phyloP scores from a whole-genome alignment of 495 filamentous ascomycete species.

The Sphaerosporella brunnea region DNA sequence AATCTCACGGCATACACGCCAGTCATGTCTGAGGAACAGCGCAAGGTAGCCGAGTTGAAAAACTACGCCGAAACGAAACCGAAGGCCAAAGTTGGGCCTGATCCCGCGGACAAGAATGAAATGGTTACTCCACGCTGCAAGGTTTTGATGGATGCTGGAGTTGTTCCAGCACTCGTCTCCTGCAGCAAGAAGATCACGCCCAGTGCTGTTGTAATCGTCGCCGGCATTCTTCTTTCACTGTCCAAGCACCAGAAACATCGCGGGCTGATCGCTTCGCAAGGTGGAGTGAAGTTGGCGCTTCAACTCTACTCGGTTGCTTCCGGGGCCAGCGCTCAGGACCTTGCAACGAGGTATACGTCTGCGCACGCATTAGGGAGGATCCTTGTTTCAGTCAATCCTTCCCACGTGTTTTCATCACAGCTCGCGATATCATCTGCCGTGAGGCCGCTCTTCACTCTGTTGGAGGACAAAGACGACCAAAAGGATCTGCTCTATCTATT shows the following conservation, averaged over 20 bases:
- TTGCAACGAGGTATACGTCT: conserved; percentile 23
- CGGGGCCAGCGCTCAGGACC: conserved; percentile 15
- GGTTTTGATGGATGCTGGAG: conserved; percentile 52
- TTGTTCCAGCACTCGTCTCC: conserved; percentile 54
- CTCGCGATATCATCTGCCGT: conserved; percentile 59
- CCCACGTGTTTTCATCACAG: conserved; percentile 65
- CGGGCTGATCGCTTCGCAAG: conserved; percentile 71
- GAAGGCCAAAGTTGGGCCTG: conserved; percentile 39
- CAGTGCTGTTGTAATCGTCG: conserved; percentile 46
- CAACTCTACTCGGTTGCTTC: conserved; percentile 41
- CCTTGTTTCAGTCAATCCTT: conserved; percentile 72
- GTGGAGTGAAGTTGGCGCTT: conserved; percentile 69
- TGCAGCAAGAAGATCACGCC: conserved; percentile 49
- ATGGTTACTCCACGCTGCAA: conserved; percentile 62
- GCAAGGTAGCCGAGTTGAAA: conserved; percentile 74
- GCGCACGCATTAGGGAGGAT: conserved; percentile 84
- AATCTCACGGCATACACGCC: conserved; percentile 74
- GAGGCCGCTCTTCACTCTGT: conserved; percentile 55
- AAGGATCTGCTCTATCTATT: conserved; percentile 65
- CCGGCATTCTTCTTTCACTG: conserved; percentile 59
- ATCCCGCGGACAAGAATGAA: conserved; percentile 53
- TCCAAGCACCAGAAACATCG: conserved; percentile 53
- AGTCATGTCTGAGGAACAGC: conserved; percentile 71
- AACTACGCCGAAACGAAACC: conserved; percentile 67
- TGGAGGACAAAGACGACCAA: conserved; percentile 39